Conservation (phyloP, 345 rosid species). For the Salix suchowensis region DNA sequence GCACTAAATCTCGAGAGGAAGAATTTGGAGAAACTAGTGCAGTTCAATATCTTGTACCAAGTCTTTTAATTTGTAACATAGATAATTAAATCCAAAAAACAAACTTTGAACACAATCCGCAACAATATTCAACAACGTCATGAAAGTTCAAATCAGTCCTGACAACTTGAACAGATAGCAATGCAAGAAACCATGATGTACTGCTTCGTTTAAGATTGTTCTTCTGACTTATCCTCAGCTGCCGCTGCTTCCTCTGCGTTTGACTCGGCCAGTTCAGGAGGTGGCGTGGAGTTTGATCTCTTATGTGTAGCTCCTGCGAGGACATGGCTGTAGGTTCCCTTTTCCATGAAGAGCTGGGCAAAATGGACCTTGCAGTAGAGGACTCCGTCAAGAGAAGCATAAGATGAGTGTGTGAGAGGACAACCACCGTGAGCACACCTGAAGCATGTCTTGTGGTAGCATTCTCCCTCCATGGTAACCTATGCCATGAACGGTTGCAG, state of each 20-base stretch:
- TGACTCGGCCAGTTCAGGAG: slow-evolving; percentile 44
- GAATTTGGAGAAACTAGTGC: background rate
- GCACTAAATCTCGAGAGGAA: background rate
- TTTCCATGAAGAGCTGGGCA: slow-evolving; percentile 82
- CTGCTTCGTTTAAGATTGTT: background rate
- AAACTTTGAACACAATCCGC: background rate
- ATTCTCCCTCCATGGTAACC: slow-evolving; percentile 84
- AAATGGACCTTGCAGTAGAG: slow-evolving; percentile 87
- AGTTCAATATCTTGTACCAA: background rate
- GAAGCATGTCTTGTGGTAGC: slow-evolving; percentile 87
- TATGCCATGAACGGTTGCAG: slow-evolving; percentile 9
- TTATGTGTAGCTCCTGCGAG: slow-evolving; percentile 64
- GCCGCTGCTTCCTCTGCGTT: background rate
- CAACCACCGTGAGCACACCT: slow-evolving; percentile 81
- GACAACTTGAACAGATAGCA: background rate
- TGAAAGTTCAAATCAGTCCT: background rate
- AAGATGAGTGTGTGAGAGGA: slow-evolving; percentile 60
- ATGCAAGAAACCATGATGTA: background rate
- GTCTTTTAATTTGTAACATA: background rate
- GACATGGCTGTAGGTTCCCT: slow-evolving; percentile 83
- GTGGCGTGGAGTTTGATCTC: slow-evolving; percentile 51
- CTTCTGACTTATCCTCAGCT: slow-evolving; percentile 5
- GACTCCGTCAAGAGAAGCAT: slow-evolving; percentile 72
- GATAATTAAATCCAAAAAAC: background rate
- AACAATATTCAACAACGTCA: background rate